Base-by-base conservation (phyloP, 176 grass and related monocot genomes). In the Hyparrhenia diplandra region DNA sequence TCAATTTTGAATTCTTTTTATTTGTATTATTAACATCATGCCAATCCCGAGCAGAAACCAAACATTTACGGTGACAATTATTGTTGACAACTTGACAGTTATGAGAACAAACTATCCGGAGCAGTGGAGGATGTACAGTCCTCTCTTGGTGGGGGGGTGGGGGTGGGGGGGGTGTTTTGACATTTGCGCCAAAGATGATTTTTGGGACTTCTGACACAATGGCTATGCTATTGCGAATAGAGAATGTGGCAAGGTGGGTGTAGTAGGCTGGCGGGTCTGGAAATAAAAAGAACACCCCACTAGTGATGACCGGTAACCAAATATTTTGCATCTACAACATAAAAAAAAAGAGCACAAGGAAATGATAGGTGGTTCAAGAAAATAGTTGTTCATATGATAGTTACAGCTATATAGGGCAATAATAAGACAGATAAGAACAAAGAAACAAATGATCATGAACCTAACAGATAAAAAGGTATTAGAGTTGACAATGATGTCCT, bases 181-280 rank as follows among this genome's bases (percentile, higher is more conserved):
- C n/a, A n/a, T n/a, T n/a, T n/a, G n/a, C n/a, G n/a, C n/a, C n/a
- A n/a, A n/a, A n/a, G n/a, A n/a, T n/a, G n/a, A n/a, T n/a, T n/a
- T n/a, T n/a, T n/a, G n/a, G n/a, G n/a, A n/a, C n/a, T n/a, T n/a
- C n/a, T n/a, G n/a, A n/a, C n/a, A n/a, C n/a, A n/a, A n/a, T n/a
- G n/a, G n/a, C n/a, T n/a, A n/a, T n/a, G n/a, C n/a, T n/a, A n/a
- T n/a, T n/a, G n/a, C n/a, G n/a, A n/a, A n/a, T n/a, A n/a, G n/a
- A n/a, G 54, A 89, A 94, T 45, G 92, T 89, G 3, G 86, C 89
- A 30, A 91, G 71, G 72, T 91, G 89, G 5, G 92, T 89, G 61
- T 94, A 91, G 49, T 94, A 91, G 21, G 89, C 89, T 16, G 92
- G 92, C 5, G 92, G 89, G 14, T 91, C 92, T 94, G 52, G 47